phyloP scores from a whole-genome alignment of 768 basidiomycete genomes.

The Glaciozyma martinii region DNA sequence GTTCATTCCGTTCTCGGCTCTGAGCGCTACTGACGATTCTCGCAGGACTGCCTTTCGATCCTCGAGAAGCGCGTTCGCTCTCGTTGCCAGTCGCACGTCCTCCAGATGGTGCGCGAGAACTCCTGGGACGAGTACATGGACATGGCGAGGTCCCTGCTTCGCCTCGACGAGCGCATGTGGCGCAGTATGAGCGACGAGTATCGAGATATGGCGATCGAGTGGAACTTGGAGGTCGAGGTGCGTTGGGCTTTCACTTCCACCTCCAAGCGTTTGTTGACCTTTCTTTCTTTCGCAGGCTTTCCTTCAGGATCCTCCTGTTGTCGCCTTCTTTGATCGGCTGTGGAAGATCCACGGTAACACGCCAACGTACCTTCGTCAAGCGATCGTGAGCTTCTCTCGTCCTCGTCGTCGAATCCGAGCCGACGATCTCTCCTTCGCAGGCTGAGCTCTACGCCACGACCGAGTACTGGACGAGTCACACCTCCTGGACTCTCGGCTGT shows the following conservation, averaged over 20 bases:
- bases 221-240: constrained; percentile 43
- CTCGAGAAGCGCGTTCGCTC: constrained; percentile 97
- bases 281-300: background rate
- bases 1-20: constrained; percentile 8
- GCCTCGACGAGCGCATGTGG: constrained; percentile 37
- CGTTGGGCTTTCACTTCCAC: background rate
- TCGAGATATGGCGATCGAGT: constrained; percentile 38
- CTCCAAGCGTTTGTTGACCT: background rate
- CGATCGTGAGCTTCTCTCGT: background rate
- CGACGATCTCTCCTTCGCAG: background rate
- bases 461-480: background rate
- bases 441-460: background rate
- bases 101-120: constrained; percentile 60
- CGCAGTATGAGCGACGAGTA: constrained; percentile 15
- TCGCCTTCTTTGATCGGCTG: constrained; percentile 7
- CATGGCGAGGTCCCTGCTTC: constrained; percentile 48
- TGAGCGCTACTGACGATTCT: background rate
- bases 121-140: constrained; percentile 48
- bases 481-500: background rate
- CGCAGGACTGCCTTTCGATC: constrained; percentile 66
- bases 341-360: constrained; percentile 34
- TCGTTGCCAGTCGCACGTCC: constrained; percentile 84
- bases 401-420: background rate
- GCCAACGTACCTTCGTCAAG: constrained; percentile 6
- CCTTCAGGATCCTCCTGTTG: constrained; percentile 7